These are phyloP conservation scores for Ophiocordyceps camponoti-saundersi DNA, from an alignment of 2,329 filamentous ascomycete genomes.

Conservation along the genomic window DNA sequence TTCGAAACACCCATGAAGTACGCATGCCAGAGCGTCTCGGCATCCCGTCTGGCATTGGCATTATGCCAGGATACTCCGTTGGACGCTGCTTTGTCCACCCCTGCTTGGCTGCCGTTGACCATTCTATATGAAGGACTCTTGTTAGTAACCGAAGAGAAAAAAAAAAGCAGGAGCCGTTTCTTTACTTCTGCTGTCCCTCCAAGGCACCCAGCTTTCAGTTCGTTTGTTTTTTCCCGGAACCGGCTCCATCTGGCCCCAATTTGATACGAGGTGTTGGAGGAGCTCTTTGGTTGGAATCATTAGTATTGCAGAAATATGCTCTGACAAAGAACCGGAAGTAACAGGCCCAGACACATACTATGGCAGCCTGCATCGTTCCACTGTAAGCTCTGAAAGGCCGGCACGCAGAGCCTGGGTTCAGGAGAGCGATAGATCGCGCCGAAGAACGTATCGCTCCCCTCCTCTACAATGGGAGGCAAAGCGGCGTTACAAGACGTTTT, in stretches of 20 bases:
- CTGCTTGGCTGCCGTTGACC: not conserved
- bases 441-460: not conserved
- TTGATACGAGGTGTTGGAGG: not conserved
- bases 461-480: not conserved
- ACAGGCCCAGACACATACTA: not conserved
- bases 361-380: not conserved
- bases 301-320: not conserved
- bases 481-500: not conserved
- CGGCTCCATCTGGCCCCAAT: conserved; percentile 1
- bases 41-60: not conserved
- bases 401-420: not conserved
- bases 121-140: not conserved
- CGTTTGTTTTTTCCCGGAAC: not conserved
- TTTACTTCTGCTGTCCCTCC: not conserved
- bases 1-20: not conserved
- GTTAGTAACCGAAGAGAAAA: too few species aligned
- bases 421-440: not conserved
- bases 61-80: not conserved
- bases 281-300: not conserved
- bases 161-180: not conserved
- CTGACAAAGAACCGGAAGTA: not conserved
- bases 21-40: not conserved
- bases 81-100: not conserved
- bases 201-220: not conserved
- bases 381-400: not conserved